A percentile compares a stretch with the other conserved stretches of the same genome.
Evolutionary conservation across 2,329 filamentous ascomycete genomes (phyloP).

Genomic region (Canariomyces notabilis): DNA sequence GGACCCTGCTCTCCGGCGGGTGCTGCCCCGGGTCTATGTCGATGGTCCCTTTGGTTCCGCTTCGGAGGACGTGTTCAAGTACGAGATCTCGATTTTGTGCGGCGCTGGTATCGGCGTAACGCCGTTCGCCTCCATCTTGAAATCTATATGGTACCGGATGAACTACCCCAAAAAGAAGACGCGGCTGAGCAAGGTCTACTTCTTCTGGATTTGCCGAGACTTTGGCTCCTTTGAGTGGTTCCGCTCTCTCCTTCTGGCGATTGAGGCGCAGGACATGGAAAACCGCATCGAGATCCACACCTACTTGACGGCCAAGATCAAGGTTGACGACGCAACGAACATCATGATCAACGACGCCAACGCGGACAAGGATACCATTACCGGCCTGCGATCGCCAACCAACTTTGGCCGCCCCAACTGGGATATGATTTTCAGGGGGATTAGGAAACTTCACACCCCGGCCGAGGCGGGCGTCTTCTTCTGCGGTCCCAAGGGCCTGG

Average conservation of each 20-base stretch:
- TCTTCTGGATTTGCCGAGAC: constrained; percentile 88
- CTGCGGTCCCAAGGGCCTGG: constrained; percentile 76
- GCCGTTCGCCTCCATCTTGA: constrained; percentile 81
- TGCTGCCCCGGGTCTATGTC: constrained; percentile 74
- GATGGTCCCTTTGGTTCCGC: constrained; percentile 83
- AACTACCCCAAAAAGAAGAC: constrained; percentile 80
- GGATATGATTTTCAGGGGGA: constrained; percentile 83
- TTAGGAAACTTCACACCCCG: constrained; percentile 71
- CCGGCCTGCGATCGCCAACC: constrained; percentile 72
- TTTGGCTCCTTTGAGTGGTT: constrained; percentile 91
- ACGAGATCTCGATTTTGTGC: constrained; percentile 72
- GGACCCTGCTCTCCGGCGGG: constrained; percentile 65
- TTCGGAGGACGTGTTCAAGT: constrained; percentile 86
- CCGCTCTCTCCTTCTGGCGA: constrained; percentile 73
- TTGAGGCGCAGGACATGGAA: constrained; percentile 79
- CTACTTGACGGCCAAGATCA: constrained; percentile 82
- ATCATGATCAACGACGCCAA: constrained; percentile 92
- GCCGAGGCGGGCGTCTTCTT: constrained; percentile 77
- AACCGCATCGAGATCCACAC: constrained; percentile 86
- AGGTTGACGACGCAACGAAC: constrained; percentile 78
- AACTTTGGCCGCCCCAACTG: constrained; percentile 85
- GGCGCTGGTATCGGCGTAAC: constrained; percentile 81
- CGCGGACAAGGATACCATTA: constrained; percentile 78
- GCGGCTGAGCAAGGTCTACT: constrained; percentile 78
- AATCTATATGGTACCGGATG: constrained; percentile 91